phyloP scores from a whole-genome alignment of 768 basidiomycete genomes.

The Dentipellis fragilis region DNA sequence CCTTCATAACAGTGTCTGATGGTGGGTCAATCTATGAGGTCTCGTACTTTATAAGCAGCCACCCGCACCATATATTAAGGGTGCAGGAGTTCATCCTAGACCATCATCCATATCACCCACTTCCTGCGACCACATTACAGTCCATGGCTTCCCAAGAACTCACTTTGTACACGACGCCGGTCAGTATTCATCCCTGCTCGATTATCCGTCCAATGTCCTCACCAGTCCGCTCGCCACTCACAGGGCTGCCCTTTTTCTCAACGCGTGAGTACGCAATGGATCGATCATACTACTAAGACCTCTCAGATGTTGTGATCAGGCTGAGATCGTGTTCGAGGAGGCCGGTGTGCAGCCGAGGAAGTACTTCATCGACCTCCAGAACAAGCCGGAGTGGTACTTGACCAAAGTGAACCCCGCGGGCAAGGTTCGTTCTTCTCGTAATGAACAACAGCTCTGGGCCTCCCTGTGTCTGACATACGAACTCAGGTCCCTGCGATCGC shows the following conservation, averaged over 20 bases:
- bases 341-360: constrained; percentile 36
- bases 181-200: background rate
- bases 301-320: constrained; percentile 21
- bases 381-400: constrained; percentile 65
- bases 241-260: background rate
- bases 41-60: too few relatives aligned
- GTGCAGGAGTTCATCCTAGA: too few relatives aligned
- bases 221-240: background rate
- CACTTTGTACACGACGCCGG: background rate
- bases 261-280: background rate
- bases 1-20: too few relatives aligned
- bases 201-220: background rate
- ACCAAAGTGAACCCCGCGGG: constrained; percentile 55
- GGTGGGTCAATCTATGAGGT: too few relatives aligned
- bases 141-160: background rate
- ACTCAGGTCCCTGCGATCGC: constrained; percentile 48
- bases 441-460: background rate
- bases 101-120: too few relatives aligned
- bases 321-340: constrained; percentile 56
- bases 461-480: background rate
- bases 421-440: constrained; percentile 33
- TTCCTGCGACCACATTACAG: too few relatives aligned
- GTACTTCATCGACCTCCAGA: constrained; percentile 48
- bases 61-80: too few relatives aligned
- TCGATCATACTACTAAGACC: background rate